A percentile compares a stretch with the other conserved stretches of the same genome.
These are phyloP conservation scores for Mortierella sp. DNA, from an alignment of 371 early-diverging fungal species.

Conservation along the genomic window DNA sequence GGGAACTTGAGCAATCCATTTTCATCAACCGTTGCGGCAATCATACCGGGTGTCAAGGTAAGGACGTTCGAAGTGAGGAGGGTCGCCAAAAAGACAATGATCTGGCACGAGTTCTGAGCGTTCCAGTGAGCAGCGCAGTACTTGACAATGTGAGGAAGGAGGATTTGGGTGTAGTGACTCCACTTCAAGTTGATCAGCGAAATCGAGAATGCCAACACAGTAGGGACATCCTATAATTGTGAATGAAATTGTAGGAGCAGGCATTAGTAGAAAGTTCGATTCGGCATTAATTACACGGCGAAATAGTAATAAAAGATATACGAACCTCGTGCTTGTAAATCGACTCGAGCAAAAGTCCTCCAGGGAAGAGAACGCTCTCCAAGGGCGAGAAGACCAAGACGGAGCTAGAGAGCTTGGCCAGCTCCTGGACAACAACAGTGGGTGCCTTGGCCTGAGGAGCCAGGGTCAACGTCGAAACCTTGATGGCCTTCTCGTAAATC, in stretches of 20 bases:
- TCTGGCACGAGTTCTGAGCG: slow-evolving; percentile 57
- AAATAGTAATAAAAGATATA: background rate
- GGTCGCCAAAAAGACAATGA: slow-evolving; percentile 70
- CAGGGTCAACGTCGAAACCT: slow-evolving; percentile 48
- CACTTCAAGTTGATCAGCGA: slow-evolving; percentile 76
- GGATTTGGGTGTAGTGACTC: slow-evolving; percentile 75
- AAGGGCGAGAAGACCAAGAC: slow-evolving; percentile 71
- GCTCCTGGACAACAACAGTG: slow-evolving; percentile 49
- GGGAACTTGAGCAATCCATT: slow-evolving; percentile 74
- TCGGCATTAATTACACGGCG: background rate
- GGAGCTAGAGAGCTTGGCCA: slow-evolving; percentile 59
- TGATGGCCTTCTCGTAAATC: slow-evolving; percentile 54
- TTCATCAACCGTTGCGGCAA: slow-evolving; percentile 66
- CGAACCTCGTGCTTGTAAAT: slow-evolving; percentile 62
- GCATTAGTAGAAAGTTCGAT: background rate
- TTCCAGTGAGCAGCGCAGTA: slow-evolving; percentile 63
- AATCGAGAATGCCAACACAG: slow-evolving; percentile 75
- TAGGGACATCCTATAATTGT: slow-evolving; percentile 59
- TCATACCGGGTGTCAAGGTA: slow-evolving; percentile 60
- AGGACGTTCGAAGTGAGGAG: slow-evolving; percentile 63
- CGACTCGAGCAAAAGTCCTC: slow-evolving; percentile 72
- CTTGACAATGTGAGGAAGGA: slow-evolving; percentile 76
- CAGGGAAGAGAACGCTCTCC: slow-evolving; percentile 70
- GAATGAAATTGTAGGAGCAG: background rate
- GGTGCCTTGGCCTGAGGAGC: slow-evolving; percentile 48